Base-by-base conservation (phyloP, 1,139 yeast species). In the Hyphopichia burtonii region DNA sequence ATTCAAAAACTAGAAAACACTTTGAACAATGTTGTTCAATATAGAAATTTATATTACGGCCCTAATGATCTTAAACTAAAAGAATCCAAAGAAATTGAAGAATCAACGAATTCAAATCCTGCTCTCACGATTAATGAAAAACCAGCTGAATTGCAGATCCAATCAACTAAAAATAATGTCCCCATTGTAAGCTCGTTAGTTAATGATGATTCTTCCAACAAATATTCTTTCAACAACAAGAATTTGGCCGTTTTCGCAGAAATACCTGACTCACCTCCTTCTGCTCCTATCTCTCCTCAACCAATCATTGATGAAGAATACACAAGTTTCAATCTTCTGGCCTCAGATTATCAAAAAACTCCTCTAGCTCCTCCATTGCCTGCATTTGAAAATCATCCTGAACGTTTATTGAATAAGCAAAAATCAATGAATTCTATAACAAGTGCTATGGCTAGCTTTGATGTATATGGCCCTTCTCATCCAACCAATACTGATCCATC, bases 221-320 rank as follows among this genome's bases (percentile, higher is more conserved):
- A 25, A 9, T 25, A n/a, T 14, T 4, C 31, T 8, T 4, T 12
- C 6, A 28, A 28, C 10, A 28, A n/a, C 30, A 10, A n/a, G 11
- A 4, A 27, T 27, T n/a, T 9, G 9, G 14, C 14, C 17, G 51
- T 58, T 9, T 53, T 56, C 8, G 51, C 48, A 32, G 56, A 56
- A 15, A 62, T 72, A 3, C 78, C 78, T 0, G 77, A 71, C 11
- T 66, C 76, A 6, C 78, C 78, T 7, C 77, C 77, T 1, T 71
- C 76, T 2, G 74, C 69, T 2, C 75, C 77, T 3, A 55, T 65
- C 2, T 71, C 76, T 3, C 77, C 76, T 1, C 65, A 51, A 31
- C 61, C 58, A 22, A 47, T 35, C 3, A 15, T 38, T 9, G 37
- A 33, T 17, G 9, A 14, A 2, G 40, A 38, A 27, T 12, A 15